phyloP scores from a whole-genome alignment of 2,329 filamentous ascomycete species.

The Calonectria hongkongensis region DNA sequence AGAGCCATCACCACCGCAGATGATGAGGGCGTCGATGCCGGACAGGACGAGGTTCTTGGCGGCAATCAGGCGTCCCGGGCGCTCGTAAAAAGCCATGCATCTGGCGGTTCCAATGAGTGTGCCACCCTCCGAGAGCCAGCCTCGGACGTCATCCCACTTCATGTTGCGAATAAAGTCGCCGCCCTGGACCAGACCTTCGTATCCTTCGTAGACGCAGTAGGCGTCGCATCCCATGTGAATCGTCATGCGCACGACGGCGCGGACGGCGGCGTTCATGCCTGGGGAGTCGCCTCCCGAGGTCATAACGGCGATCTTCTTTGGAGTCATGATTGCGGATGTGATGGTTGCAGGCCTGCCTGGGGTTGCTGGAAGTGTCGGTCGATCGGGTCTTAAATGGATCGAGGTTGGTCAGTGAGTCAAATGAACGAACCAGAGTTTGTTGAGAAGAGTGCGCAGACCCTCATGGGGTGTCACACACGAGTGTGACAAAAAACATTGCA shows the following conservation, averaged over 20 bases:
- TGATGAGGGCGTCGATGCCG: constrained; percentile 96
- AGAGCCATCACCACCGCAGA: constrained; percentile 97
- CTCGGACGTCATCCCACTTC: constrained; percentile 94
- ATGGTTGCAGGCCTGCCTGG: constrained; percentile 38
- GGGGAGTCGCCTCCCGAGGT: constrained; percentile 96
- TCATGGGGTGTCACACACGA: constrained; percentile 49
- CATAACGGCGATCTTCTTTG: constrained; percentile 88
- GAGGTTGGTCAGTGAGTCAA: constrained; percentile 28
- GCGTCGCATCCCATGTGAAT: constrained; percentile 89
- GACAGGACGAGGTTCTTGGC: constrained; percentile 96
- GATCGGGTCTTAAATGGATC: constrained; percentile 44
- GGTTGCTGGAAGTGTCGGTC: constrained; percentile 38
- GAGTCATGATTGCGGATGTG: constrained; percentile 63
- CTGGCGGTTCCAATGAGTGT: constrained; percentile 97
- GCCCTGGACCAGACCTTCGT: constrained; percentile 94
- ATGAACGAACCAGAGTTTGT: constrained; percentile 50
- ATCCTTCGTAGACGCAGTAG: constrained; percentile 92
- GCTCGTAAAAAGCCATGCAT: constrained; percentile 94
- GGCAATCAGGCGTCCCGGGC: constrained; percentile 86
- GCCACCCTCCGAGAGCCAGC: constrained; percentile 94
- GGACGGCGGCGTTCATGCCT: constrained; percentile 94
- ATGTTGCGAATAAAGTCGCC: constrained; percentile 91
- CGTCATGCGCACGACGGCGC: constrained; percentile 92
- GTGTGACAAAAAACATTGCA: too few species aligned
- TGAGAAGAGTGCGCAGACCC: constrained; percentile 45